Base-by-base conservation (phyloP, 1,284 basidiomycete species). In the Ustilago trichophora region DNA sequence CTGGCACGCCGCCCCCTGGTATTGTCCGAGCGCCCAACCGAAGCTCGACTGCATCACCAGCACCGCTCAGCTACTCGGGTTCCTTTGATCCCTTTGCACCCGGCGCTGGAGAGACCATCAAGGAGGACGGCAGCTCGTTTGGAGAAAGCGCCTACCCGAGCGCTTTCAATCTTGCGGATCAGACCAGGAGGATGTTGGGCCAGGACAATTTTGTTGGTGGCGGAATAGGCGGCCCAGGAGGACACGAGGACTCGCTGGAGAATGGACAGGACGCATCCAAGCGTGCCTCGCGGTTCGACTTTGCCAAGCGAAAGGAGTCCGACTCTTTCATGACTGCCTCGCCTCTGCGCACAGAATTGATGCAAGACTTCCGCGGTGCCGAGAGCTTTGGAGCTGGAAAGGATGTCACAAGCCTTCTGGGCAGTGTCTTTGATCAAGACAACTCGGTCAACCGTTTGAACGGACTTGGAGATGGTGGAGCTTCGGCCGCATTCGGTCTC, bases 81-180 rank as follows among this genome's bases (percentile, higher is more conserved):
- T 69, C 74, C 6, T 80, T 80, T 37, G 73, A 79, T 38, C 78
- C 78, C 11, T 80, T 80, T 49, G 72, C 76, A n/a, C 57, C 72
- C 4, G 68, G 56, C 16, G 56, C 64, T 10, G 73, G 65, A n/a
- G 62, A 67, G 52, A 64, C 56, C 16, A 66, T 74, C 44, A 58
- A 63, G 40, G 64, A 57, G 40, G 50, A 56, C 13, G 57, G 65
- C 27, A 62, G 45, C 41, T 56, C 63, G 15, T 60, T 65, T 15
- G 56, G 40, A 27, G 59, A 67, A 9, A 57, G 42, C 40, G 32
- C 43, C 11, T 51, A 60, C 24, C 43, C 69, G 34, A 24, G 45
- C 3, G 57, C 76, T 12, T 76, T 77, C 56, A 57, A 50, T 38
- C 34, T 67, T 11, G 64, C 64, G 26, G 74, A 77, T 33, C 65